Evolutionary conservation across 1,139 yeast genomes (phyloP).

Genomic region (Candida sojae): DNA sequence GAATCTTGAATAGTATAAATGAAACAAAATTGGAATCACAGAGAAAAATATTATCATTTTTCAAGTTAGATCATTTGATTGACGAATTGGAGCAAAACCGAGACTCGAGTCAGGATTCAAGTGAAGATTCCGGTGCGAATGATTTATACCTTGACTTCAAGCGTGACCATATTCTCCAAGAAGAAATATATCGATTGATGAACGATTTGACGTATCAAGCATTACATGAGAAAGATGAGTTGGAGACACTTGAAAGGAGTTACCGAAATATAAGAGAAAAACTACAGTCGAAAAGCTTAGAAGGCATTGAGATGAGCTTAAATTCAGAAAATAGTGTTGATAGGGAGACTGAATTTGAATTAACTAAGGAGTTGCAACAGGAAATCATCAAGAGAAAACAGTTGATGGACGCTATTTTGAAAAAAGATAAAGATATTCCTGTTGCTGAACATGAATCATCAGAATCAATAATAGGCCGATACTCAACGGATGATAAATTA

Average conservation of each 20-base stretch:
- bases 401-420: constrained; percentile 18
- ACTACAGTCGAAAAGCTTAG: constrained; percentile 7
- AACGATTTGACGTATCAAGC: constrained; percentile 44
- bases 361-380: constrained; percentile 8
- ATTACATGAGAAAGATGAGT: constrained; percentile 35
- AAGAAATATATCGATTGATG: constrained; percentile 40
- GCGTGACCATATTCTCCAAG: constrained; percentile 41
- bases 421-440: constrained; percentile 21
- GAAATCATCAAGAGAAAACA: constrained; percentile 24
- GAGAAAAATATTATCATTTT: constrained; percentile 31
- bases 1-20: constrained; percentile 26
- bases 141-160: constrained; percentile 22
- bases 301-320: neutral
- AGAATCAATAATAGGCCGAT: neutral
- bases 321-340: neutral
- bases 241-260: constrained; percentile 19
- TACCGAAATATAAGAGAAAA: constrained; percentile 20
- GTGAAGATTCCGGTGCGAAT: constrained; percentile 8
- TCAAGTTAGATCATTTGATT: constrained; percentile 42
- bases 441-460: neutral
- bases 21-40: constrained; percentile 37
- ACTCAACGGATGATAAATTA: constrained; percentile 25
- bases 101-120: constrained; percentile 11
- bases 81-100: constrained; percentile 12
- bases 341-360: constrained; percentile 6